Evolutionary conservation across 208 protist genomes (phyloP).

Genomic region (Acanthamoeba pearcei): DNA sequence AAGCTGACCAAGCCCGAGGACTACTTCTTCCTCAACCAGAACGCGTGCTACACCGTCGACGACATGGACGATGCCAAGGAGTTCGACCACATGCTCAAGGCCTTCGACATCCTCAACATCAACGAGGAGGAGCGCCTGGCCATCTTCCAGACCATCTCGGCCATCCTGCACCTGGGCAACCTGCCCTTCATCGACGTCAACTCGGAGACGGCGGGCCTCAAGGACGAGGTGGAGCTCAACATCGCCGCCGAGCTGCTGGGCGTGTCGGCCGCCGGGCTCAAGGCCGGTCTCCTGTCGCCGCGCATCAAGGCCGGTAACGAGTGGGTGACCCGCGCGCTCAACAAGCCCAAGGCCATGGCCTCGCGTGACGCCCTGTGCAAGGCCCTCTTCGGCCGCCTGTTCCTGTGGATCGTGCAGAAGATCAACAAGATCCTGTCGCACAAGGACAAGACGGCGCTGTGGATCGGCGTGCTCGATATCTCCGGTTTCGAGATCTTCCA

Average conservation of each 20-base stretch:
- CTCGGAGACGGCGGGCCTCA: slow-evolving; percentile 73
- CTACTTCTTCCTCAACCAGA: slow-evolving; percentile 91
- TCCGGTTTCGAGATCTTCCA: slow-evolving; percentile 96
- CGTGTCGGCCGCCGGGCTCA: slow-evolving; percentile 55
- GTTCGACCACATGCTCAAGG: slow-evolving; percentile 86
- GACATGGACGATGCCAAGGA: slow-evolving; percentile 92
- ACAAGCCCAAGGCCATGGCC: slow-evolving; percentile 83
- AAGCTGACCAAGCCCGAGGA: slow-evolving; percentile 80
- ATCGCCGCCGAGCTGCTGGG: slow-evolving; percentile 63
- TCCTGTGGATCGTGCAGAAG: slow-evolving; percentile 89
- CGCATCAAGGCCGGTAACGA: slow-evolving; percentile 75
- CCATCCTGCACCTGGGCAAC: slow-evolving; percentile 96
- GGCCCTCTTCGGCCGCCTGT: slow-evolving; percentile 89
- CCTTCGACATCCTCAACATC: slow-evolving; percentile 95
- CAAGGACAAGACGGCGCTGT: slow-evolving; percentile 42
- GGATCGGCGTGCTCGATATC: slow-evolving; percentile 92
- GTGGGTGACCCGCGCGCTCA: slow-evolving; percentile 82
- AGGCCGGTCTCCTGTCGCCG: slow-evolving; percentile 69
- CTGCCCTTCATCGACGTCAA: slow-evolving; percentile 91
- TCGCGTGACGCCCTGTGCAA: slow-evolving; percentile 90
- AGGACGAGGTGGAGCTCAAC: slow-evolving; percentile 57
- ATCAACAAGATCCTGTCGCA: slow-evolving; percentile 87
- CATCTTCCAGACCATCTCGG: slow-evolving; percentile 92
- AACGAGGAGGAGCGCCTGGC: slow-evolving; percentile 86
- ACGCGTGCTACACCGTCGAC: slow-evolving; percentile 86